Evolutionary conservation across 2,329 filamentous ascomycete species (phyloP).

Genomic region (Aspergillus felis): DNA sequence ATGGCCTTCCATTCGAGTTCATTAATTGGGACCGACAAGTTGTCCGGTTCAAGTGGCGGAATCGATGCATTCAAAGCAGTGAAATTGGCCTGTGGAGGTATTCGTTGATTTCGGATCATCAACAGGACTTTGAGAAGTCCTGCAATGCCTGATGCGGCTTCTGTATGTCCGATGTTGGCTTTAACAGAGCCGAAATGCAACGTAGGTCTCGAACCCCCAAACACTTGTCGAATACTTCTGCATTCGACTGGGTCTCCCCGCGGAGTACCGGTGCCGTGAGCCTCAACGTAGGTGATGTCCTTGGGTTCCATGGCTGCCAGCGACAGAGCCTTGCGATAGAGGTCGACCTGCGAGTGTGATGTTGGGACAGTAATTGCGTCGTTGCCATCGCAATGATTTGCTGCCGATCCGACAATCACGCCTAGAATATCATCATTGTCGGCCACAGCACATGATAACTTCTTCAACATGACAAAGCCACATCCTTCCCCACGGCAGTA

Average conservation of each 20-base stretch:
- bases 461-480: conserved; percentile 45
- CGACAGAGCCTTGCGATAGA: background rate
- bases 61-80: background rate
- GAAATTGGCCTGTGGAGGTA: conserved; percentile 7
- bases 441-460: conserved; percentile 39
- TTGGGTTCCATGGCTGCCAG: background rate
- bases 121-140: conserved; percentile 19
- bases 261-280: conserved; percentile 7
- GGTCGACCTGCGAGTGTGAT: background rate
- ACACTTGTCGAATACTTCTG: background rate
- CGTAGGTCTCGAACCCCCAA: background rate
- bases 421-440: conserved; percentile 8
- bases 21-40: background rate
- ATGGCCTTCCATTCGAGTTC: background rate
- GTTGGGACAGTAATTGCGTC: conserved; percentile 1
- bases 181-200: conserved; percentile 21
- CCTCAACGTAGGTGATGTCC: conserved; percentile 2
- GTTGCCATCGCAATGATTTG: background rate
- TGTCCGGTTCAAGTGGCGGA: background rate
- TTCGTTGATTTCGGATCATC: conserved; percentile 5
- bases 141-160: conserved; percentile 23
- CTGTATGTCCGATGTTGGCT: conserved; percentile 26
- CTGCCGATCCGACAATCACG: conserved; percentile 1
- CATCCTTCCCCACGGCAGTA: conserved; percentile 48
- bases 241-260: conserved; percentile 6